Evolutionary conservation across 148 eudicot genomes (phyloP), one percentile per base, ranked within the genome.

Genomic region (Rhododendron simsii): DNA sequence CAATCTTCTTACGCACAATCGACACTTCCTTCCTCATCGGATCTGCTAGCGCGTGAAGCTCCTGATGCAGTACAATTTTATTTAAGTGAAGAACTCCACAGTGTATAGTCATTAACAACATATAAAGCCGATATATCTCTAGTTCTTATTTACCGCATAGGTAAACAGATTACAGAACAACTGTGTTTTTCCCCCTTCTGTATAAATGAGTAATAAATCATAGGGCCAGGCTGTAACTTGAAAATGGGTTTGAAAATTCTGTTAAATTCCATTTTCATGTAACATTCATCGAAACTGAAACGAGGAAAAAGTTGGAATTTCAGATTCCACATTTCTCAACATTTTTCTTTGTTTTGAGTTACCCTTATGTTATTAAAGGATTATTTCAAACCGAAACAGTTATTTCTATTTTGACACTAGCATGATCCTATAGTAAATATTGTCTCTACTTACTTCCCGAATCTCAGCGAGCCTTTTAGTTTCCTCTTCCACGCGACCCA

Each of bases 401-500:
- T 55, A 13, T 57, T 55, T 57, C 21, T 20, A 12, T 35, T 35
- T 35, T 3, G 28, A n/a, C 35, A 65, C 21, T 16, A 21, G n/a
- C 75, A 44, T 63, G 39, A 83, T 39, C 21, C 9, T 45, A 11
- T 48, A 65, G 28, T 7, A 26, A 48, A 84, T 23, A 45, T 63
- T 12, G 23, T 26, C 10, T 57, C 21, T 41, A 83, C 85, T 55
- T 90, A 96, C 99, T 92, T 97, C 98, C 1, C 94, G 98, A 81
- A 97, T 97, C 80, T 92, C 95, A 81, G 98, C 96, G 73, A 97
- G 91, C 12, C 95, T 93, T 83, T 94, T 97, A 71, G 98, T 94
- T 88, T 97, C 98, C 55, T 88, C 93, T 81, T 93, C 98, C 47
- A 91, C 95, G 7, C 98, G 98, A 23, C 99, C 96, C 55, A 95